Conservation (phyloP, 768 basidiomycete genomes). For the Kwoniella dendrophila region DNA sequence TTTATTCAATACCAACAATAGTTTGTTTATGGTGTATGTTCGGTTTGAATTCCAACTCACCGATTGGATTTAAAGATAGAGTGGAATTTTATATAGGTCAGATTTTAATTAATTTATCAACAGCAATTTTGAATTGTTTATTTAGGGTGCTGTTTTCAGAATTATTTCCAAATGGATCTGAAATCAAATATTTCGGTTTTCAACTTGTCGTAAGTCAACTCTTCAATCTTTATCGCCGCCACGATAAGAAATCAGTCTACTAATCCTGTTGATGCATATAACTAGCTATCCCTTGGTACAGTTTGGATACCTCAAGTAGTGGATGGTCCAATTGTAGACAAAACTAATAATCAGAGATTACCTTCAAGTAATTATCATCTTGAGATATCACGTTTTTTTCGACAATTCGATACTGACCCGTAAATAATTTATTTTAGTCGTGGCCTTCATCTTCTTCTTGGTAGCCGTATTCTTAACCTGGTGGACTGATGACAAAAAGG, state of each 20-base stretch:
- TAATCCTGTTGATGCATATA: too few species aligned
- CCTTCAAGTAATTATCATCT: slow-evolving; percentile 7
- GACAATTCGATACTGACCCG: not conserved
- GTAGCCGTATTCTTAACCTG: not conserved
- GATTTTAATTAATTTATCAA: slow-evolving; percentile 1
- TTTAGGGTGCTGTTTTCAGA: slow-evolving; percentile 19
- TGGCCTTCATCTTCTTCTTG: slow-evolving; percentile 17
- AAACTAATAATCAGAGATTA: slow-evolving; percentile 16
- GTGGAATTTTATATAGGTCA: slow-evolving; percentile 13
- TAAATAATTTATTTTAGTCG: not conserved
- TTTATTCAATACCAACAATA: not conserved
- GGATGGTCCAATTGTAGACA: slow-evolving; percentile 19
- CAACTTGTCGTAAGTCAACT: slow-evolving; percentile 11
- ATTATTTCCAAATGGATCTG: slow-evolving; percentile 13
- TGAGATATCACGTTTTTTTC: not conserved
- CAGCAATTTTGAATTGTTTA: not conserved
- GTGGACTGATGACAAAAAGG: slow-evolving; percentile 17
- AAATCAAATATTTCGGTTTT: slow-evolving; percentile 20
- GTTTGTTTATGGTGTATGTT: slow-evolving; percentile 15
- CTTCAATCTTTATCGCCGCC: too few species aligned
- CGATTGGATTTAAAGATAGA: slow-evolving; percentile 15
- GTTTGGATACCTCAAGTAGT: slow-evolving; percentile 24
- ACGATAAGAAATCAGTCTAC: too few species aligned
- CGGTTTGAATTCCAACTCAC: not conserved
- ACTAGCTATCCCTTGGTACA: slow-evolving; percentile 8